phyloP scores from a whole-genome alignment of 768 basidiomycete genomes.

The Polyporus arcularius region DNA sequence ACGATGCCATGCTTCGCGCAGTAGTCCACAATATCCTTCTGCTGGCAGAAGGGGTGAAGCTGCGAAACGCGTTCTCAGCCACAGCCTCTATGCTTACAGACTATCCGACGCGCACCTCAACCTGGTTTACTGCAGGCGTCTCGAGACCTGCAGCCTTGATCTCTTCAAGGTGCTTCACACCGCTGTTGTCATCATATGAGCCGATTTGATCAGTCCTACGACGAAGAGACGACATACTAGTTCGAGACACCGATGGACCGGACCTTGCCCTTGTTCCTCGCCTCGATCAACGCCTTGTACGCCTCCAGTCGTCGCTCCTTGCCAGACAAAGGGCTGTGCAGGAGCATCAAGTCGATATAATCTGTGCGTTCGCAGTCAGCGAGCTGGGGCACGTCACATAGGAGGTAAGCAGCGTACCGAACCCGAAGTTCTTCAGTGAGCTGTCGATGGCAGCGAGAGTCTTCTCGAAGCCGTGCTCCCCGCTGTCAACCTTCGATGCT shows the following conservation, averaged over 20 bases:
- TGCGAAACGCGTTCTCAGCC: constrained; percentile 28
- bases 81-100: background rate
- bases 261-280: constrained; percentile 65
- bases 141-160: constrained; percentile 62
- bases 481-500: constrained; percentile 69
- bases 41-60: constrained; percentile 85
- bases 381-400: too few relatives aligned
- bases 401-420: constrained; percentile 44
- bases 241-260: constrained; percentile 81
- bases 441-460: constrained; percentile 59
- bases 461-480: constrained; percentile 62
- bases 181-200: constrained; percentile 39
- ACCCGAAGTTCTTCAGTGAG: constrained; percentile 58
- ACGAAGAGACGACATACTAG: constrained; percentile 52
- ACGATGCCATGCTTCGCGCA: constrained; percentile 41
- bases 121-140: constrained; percentile 76
- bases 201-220: background rate
- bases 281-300: constrained; percentile 68
- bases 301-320: constrained; percentile 65
- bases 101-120: constrained; percentile 55
- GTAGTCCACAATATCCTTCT: constrained; percentile 75
- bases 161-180: constrained; percentile 73
- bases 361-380: constrained; percentile 32
- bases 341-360: constrained; percentile 75
- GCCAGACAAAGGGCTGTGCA: constrained; percentile 73